These are phyloP conservation scores for Nidularia pulvinata DNA, from an alignment of 768 basidiomycete species.

Conservation along the genomic window DNA sequence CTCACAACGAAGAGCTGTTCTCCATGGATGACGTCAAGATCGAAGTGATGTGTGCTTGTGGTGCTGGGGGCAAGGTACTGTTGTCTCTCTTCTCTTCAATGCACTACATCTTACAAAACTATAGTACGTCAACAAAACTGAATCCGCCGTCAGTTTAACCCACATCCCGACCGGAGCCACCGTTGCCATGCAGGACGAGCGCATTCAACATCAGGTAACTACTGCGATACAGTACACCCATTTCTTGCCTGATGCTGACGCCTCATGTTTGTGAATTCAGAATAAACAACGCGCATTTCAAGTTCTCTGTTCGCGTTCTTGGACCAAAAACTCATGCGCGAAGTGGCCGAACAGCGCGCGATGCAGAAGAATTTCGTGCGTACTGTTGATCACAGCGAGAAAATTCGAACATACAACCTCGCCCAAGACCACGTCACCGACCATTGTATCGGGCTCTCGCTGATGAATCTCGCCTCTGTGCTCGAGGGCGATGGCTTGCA, in stretches of 20 bases:
- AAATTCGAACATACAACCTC: constrained; percentile 95
- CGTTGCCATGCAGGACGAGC: constrained; percentile 98
- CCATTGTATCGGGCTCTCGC: constrained; percentile 80
- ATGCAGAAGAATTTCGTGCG: constrained; percentile 74
- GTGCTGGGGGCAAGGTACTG: constrained; percentile 71
- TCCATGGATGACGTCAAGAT: constrained; percentile 84
- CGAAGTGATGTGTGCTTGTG: constrained; percentile 95
- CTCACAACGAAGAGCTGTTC: constrained; percentile 68
- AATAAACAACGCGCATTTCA: constrained; percentile 94
- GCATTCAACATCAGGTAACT: constrained; percentile 90
- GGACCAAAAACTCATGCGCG: constrained; percentile 72
- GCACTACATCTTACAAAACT: no score
- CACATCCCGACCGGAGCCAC: constrained; percentile 93
- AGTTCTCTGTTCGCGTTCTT: constrained; percentile 82
- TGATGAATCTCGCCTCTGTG: constrained; percentile 64
- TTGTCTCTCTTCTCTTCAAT: no score
- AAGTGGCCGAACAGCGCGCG: constrained; percentile 70
- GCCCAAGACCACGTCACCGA: constrained; percentile 87
- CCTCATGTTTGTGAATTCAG: constrained; percentile 30
- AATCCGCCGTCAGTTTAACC: constrained; percentile 94
- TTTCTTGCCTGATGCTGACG: not conserved
- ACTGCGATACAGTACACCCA: not conserved
- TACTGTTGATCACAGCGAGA: constrained; percentile 87
- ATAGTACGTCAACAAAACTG: constrained; percentile 99
- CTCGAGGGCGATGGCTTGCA: constrained; percentile 68